These are phyloP conservation scores for Dryadomyces quercus-mongolicae DNA, from an alignment of 2,329 filamentous ascomycete species.

Conservation along the genomic window DNA sequence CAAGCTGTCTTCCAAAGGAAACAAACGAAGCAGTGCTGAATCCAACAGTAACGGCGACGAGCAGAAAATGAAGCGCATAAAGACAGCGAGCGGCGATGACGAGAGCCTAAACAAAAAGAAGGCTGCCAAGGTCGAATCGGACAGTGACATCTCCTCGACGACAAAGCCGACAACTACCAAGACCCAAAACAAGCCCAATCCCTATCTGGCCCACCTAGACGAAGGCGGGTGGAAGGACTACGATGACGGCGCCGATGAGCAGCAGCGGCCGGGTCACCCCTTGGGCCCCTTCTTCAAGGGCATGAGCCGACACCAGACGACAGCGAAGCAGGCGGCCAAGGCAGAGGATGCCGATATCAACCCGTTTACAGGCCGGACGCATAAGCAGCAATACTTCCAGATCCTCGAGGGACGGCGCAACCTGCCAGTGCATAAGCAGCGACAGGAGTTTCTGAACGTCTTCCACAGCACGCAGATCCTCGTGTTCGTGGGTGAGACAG, in stretches of 20 bases:
- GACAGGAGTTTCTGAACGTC: conserved; percentile 85
- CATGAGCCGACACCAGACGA: conserved; percentile 71
- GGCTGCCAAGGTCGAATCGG: conserved; percentile 4
- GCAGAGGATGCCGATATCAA: conserved; percentile 75
- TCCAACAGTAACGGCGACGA: background rate
- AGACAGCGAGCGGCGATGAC: conserved; percentile 10
- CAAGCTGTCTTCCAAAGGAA: background rate
- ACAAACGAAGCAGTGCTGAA: background rate
- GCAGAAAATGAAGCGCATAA: conserved; percentile 18
- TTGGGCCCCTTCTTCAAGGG: conserved; percentile 41
- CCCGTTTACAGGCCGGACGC: conserved; percentile 67
- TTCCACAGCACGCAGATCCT: conserved; percentile 93
- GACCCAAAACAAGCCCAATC: conserved; percentile 44
- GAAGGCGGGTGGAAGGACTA: conserved; percentile 29
- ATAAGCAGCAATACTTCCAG: conserved; percentile 77
- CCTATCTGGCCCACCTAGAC: conserved; percentile 86
- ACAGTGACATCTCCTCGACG: conserved; percentile 3
- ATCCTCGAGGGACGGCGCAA: conserved; percentile 77
- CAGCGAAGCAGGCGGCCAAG: conserved; percentile 56
- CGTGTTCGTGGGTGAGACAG: conserved; percentile 97
- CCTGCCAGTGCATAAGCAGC: conserved; percentile 84
- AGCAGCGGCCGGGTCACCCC: conserved; percentile 16
- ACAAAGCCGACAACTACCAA: conserved; percentile 7
- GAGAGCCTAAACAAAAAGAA: conserved; percentile 3
- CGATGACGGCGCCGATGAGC: conserved; percentile 17